A percentile compares a stretch with the other conserved stretches of the same genome.
phyloP scores from a whole-genome alignment of 805 yeast species.

The Kodamaea sagamina region DNA sequence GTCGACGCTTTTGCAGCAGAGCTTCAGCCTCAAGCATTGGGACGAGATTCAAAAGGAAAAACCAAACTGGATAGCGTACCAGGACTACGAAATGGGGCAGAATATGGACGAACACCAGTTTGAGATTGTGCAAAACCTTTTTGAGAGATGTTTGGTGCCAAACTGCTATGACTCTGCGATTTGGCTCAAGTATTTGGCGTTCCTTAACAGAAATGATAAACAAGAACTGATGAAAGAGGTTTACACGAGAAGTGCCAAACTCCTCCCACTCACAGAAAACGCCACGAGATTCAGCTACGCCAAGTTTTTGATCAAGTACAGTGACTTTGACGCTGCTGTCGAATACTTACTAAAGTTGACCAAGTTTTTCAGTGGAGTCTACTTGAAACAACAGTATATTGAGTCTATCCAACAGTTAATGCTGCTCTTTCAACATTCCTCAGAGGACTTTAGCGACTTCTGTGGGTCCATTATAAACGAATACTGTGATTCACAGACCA shows the following conservation, averaged over 20 bases:
- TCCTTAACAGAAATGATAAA: slow-evolving; percentile 25
- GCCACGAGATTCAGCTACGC: slow-evolving; percentile 29
- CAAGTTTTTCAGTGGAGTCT: slow-evolving; percentile 18
- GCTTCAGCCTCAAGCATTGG: slow-evolving; percentile 26
- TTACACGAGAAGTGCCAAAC: slow-evolving; percentile 49
- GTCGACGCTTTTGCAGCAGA: slow-evolving; percentile 12
- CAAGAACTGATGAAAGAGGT: slow-evolving; percentile 39
- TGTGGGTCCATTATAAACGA: slow-evolving; percentile 2
- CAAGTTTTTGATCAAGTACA: slow-evolving; percentile 22
- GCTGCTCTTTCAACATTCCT: slow-evolving; percentile 2
- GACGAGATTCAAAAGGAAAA: slow-evolving; percentile 27
- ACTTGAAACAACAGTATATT: slow-evolving; percentile 6
- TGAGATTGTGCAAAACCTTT: slow-evolving; percentile 40
- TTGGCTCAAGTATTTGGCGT: slow-evolving; percentile 71
- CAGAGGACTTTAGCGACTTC: background rate
- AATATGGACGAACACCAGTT: background rate
- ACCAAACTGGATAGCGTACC: slow-evolving; percentile 65
- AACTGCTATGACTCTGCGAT: slow-evolving; percentile 57
- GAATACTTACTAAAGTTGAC: slow-evolving; percentile 31
- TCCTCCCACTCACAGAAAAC: slow-evolving; percentile 35
- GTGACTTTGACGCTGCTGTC: slow-evolving; percentile 22
- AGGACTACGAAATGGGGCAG: slow-evolving; percentile 50
- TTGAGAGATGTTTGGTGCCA: slow-evolving; percentile 75
- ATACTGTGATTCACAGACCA: background rate
- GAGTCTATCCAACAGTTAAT: slow-evolving; percentile 4